These are phyloP conservation scores for Notholithocarpus densiflorus DNA, from an alignment of 306 rosid species.

Conservation along the genomic window DNA sequence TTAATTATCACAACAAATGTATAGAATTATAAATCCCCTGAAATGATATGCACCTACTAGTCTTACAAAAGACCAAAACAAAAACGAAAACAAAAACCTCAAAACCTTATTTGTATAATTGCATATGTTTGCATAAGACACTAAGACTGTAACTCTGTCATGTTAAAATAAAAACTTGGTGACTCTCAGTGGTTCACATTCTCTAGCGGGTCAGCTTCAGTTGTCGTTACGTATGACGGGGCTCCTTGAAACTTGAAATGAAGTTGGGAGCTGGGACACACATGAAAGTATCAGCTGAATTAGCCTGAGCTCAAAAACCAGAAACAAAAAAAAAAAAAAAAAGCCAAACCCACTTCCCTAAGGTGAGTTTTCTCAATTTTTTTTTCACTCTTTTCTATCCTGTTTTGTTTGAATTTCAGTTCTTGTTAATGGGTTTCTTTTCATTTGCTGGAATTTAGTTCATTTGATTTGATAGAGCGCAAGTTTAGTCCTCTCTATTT, in stretches of 20 bases:
- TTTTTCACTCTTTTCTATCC: background rate
- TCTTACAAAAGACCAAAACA: background rate
- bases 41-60: background rate
- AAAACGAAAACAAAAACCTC: background rate
- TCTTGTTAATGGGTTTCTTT: background rate
- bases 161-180: background rate
- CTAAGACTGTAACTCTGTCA: background rate
- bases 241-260: background rate
- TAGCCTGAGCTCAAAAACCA: background rate
- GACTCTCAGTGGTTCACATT: background rate
- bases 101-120: background rate
- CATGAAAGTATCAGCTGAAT: background rate
- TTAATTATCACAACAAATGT: too few relatives aligned
- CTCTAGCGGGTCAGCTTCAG: background rate
- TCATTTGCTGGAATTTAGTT: background rate
- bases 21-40: background rate
- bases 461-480: background rate
- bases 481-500: background rate
- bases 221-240: background rate
- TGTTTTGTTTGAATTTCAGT: background rate
- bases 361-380: conserved; percentile 14
- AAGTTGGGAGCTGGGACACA: background rate
- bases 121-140: background rate
- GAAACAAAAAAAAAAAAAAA: background rate
- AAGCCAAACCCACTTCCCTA: conserved; percentile 1